Conservation (phyloP, 1,284 basidiomycete genomes). For the Cryptococcus maquisensis region DNA sequence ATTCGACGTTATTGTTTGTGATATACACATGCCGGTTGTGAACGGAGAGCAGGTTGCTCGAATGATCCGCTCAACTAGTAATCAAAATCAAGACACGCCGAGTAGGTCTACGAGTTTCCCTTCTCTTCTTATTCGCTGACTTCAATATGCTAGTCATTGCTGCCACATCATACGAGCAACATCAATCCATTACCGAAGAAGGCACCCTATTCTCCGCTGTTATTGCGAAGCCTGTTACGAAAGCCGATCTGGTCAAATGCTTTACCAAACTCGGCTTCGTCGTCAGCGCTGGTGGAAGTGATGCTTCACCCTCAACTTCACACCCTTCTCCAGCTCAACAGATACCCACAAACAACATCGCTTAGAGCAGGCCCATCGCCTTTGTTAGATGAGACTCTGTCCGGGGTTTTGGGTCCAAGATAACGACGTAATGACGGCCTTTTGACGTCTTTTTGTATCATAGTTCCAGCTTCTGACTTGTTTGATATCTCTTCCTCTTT, state of each 20-base stretch:
- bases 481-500: no score
- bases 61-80: conserved; percentile 49
- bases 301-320: not conserved
- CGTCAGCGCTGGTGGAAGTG: conserved; percentile 11
- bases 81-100: conserved; percentile 48
- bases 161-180: conserved; percentile 49
- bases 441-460: no score
- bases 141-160: conserved; percentile 52
- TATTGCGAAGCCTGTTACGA: conserved; percentile 80
- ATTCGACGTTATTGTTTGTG: conserved; percentile 54
- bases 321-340: no score
- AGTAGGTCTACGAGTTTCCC: conserved; percentile 27
- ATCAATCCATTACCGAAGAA: conserved; percentile 66
- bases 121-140: not conserved
- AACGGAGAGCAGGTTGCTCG: conserved; percentile 48
- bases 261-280: conserved; percentile 77
- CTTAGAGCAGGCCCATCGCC: no score
- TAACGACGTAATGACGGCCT: no score
- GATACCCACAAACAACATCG: no score
- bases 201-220: conserved; percentile 80
- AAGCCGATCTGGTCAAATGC: conserved; percentile 71
- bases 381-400: no score
- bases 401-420: no score
- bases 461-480: no score
- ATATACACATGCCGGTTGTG: conserved; percentile 48